These are phyloP conservation scores for Xylaria sp. DNA, from an alignment of 2,329 filamentous ascomycete species.

Conservation along the genomic window DNA sequence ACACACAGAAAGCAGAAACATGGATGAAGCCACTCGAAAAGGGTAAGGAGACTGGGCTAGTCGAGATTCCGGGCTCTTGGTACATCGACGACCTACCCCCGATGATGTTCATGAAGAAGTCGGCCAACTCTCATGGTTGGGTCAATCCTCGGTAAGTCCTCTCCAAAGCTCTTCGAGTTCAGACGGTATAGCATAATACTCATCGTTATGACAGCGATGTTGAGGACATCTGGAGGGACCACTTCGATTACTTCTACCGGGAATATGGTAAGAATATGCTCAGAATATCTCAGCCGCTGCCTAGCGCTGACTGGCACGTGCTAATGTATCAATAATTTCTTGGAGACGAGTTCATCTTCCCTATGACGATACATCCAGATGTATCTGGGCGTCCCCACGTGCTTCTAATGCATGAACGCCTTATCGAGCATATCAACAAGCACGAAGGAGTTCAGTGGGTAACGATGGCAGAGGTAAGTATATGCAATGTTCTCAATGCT, in stretches of 20 bases:
- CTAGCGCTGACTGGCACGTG: not conserved
- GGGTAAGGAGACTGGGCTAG: constrained; percentile 65
- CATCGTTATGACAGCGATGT: constrained; percentile 49
- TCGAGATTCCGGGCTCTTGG: constrained; percentile 65
- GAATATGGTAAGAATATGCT: constrained; percentile 59
- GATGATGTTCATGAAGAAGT: constrained; percentile 75
- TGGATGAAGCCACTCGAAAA: constrained; percentile 71
- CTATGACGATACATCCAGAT: constrained; percentile 79
- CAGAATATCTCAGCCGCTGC: not conserved
- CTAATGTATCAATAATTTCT: not conserved
- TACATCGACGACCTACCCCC: constrained; percentile 70
- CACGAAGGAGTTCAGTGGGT: constrained; percentile 35
- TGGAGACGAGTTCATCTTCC: constrained; percentile 72
- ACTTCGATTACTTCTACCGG: constrained; percentile 76
- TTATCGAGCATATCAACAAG: constrained; percentile 49
- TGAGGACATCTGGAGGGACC: constrained; percentile 69
- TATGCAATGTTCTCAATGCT: not conserved
- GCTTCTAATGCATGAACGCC: constrained; percentile 25
- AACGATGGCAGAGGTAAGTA: constrained; percentile 38
- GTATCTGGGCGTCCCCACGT: constrained; percentile 68
- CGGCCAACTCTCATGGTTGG: constrained; percentile 69
- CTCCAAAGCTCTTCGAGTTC: too few relatives aligned
- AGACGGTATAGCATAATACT: not conserved
- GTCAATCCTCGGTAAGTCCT: constrained; percentile 50
- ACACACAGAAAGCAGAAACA: constrained; percentile 62